Conservation (phyloP, 2,329 filamentous ascomycete species). For the Periconia sp. region DNA sequence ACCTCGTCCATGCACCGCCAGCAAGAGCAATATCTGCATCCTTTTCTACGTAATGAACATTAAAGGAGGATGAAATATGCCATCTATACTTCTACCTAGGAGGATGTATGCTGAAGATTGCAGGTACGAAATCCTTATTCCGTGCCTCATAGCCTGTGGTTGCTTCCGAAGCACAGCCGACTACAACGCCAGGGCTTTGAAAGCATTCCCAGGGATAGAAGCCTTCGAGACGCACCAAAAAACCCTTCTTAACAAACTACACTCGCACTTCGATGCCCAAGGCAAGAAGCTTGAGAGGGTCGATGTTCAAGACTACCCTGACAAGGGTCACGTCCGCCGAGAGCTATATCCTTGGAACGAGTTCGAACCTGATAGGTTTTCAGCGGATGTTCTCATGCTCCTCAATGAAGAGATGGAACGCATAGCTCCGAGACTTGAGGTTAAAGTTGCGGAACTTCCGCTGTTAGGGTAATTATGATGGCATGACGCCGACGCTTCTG, state of each 20-base stretch:
- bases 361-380: conserved; percentile 64
- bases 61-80: no score
- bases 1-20: no score
- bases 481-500: background rate
- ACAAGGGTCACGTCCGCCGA: conserved; percentile 71
- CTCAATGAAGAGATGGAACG: conserved; percentile 73
- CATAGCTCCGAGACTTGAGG: conserved; percentile 82
- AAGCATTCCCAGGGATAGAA: conserved; percentile 60
- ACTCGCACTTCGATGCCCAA: conserved; percentile 27
- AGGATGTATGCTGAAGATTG: no score
- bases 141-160: conserved; percentile 65
- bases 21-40: no score
- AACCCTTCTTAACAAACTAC: conserved; percentile 52
- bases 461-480: conserved; percentile 55
- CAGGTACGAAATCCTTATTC: conserved; percentile 47
- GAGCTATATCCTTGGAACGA: conserved; percentile 70
- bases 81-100: no score
- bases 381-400: conserved; percentile 62
- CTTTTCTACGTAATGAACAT: no score
- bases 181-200: conserved; percentile 69
- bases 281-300: conserved; percentile 46
- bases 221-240: conserved; percentile 62
- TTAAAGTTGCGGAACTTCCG: conserved; percentile 77
- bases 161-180: conserved; percentile 71
- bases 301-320: conserved; percentile 65